Evolutionary conservation across 2,329 filamentous ascomycete species (phyloP).

Genomic region (Aspergillus sp.): DNA sequence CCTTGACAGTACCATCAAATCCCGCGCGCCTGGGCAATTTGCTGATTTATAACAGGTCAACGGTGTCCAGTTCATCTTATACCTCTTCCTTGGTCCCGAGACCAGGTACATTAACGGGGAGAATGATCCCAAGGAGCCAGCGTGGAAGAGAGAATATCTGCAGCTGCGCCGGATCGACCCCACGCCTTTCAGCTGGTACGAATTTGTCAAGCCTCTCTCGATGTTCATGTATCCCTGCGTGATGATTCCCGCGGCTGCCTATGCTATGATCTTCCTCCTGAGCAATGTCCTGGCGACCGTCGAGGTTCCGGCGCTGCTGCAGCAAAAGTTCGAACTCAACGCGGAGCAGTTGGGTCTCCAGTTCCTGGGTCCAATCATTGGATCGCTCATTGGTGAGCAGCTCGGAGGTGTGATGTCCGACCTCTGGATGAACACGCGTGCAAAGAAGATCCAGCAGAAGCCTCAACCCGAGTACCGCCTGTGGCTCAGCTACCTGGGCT

Average conservation of each 20-base stretch:
- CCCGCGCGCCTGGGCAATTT: neutral
- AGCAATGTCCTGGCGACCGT: constrained; percentile 56
- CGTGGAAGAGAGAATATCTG: constrained; percentile 48
- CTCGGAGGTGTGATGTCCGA: constrained; percentile 58
- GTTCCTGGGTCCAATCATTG: constrained; percentile 59
- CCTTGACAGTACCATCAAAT: constrained; percentile 4
- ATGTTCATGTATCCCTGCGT: constrained; percentile 50
- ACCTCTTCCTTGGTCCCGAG: constrained; percentile 56
- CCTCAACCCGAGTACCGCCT: constrained; percentile 55
- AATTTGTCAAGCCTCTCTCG: constrained; percentile 54
- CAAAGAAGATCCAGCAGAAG: constrained; percentile 33
- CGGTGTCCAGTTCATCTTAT: constrained; percentile 55
- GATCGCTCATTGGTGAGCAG: constrained; percentile 60
- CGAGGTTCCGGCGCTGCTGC: constrained; percentile 60
- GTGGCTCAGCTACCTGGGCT: constrained; percentile 59
- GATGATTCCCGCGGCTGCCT: constrained; percentile 53
- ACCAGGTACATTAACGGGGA: constrained; percentile 50
- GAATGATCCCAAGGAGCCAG: constrained; percentile 21
- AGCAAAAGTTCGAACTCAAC: constrained; percentile 57
- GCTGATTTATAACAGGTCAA: constrained; percentile 46
- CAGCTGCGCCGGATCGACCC: constrained; percentile 53
- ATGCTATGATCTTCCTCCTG: constrained; percentile 60
- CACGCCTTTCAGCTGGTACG: constrained; percentile 46
- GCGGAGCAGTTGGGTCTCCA: constrained; percentile 60
- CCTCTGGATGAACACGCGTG: constrained; percentile 53